Percentiles rank a stretch among this genome's conserved stretches.
Conservation (phyloP, 2,329 filamentous ascomycete genomes). For the Claviceps sp. region DNA sequence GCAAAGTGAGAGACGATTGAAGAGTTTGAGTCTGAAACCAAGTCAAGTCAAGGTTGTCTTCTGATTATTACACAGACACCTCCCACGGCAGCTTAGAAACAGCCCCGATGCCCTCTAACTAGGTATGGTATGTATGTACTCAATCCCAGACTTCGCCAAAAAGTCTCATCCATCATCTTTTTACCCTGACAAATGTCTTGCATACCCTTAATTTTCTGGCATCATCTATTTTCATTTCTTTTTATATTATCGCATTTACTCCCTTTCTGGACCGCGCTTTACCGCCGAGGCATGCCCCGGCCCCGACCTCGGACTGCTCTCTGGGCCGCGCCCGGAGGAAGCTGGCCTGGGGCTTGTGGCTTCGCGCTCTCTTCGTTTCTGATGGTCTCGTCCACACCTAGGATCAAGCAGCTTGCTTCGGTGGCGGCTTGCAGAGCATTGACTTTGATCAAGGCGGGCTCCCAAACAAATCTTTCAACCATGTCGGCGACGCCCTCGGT, state of each 20-base stretch:
- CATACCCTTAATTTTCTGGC: neutral
- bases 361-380: constrained; percentile 87
- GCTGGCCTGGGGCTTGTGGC: constrained; percentile 66
- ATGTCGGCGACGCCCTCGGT: constrained; percentile 90
- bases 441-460: constrained; percentile 88
- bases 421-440: constrained; percentile 95
- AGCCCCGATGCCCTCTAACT: neutral
- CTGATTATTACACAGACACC: neutral
- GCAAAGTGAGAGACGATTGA: neutral
- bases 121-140: neutral
- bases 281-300: constrained; percentile 80
- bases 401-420: constrained; percentile 87
- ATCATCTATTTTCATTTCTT: neutral
- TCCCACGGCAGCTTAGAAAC: neutral
- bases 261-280: constrained; percentile 11
- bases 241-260: constrained; percentile 2
- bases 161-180: neutral
- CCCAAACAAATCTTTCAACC: constrained; percentile 93
- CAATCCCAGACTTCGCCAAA: no score
- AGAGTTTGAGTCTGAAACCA: neutral
- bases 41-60: neutral
- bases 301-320: constrained; percentile 72
- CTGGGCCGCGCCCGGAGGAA: constrained; percentile 76
- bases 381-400: constrained; percentile 97
- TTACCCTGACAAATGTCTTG: neutral